A percentile compares a stretch with the other conserved stretches of the same genome.
These are phyloP conservation scores for Cyclospora cayetanensis DNA, from an alignment of 169 alveolate genomes.

Conservation along the genomic window DNA sequence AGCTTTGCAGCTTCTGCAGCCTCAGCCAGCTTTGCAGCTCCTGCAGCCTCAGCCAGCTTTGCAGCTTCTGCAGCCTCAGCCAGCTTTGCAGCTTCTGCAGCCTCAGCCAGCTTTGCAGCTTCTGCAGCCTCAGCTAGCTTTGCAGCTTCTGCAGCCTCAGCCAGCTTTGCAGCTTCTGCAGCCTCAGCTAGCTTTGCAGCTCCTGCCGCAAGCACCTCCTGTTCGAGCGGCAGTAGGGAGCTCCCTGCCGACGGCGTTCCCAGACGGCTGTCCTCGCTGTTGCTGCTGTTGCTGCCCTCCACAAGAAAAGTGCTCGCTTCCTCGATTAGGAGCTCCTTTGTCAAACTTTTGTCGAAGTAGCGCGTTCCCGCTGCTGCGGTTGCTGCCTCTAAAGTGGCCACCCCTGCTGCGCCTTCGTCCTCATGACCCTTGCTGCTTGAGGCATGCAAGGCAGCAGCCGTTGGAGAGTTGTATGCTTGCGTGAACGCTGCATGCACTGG, in stretches of 20 bases:
- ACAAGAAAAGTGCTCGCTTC: too few relatives aligned
- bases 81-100: too few relatives aligned
- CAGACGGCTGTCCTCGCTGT: background rate
- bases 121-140: background rate
- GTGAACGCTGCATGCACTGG: background rate
- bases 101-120: background rate
- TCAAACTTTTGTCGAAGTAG: too few relatives aligned
- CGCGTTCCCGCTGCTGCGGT: constrained; percentile 20
- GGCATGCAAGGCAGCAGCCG: background rate
- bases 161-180: background rate
- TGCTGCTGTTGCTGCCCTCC: constrained; percentile 37
- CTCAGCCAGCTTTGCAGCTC: background rate
- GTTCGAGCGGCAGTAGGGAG: too few relatives aligned
- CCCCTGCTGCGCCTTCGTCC: background rate
- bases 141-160: background rate
- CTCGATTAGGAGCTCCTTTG: too few relatives aligned
- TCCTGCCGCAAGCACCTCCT: too few relatives aligned
- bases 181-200: background rate
- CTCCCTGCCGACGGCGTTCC: too few relatives aligned
- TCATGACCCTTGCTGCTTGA: background rate
- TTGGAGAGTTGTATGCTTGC: background rate
- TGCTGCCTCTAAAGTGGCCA: background rate
- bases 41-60: background rate
- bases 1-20: background rate
- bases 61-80: background rate